These are phyloP conservation scores for Parvularia atlantis DNA, from an alignment of 78 protist species.

Conservation along the genomic window DNA sequence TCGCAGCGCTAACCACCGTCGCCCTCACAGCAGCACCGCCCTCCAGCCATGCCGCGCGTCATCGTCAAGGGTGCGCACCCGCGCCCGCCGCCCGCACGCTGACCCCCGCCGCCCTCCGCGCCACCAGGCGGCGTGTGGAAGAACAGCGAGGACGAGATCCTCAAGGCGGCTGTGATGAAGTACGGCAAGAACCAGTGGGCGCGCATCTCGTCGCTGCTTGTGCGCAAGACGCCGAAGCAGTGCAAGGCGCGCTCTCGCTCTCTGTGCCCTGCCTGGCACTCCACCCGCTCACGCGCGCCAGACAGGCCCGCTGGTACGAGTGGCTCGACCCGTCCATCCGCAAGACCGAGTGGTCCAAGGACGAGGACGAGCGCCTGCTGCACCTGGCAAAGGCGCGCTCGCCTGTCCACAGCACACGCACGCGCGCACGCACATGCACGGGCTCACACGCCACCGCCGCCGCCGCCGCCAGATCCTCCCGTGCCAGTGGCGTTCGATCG, in stretches of 20 bases:
- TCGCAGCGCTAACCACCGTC: neutral
- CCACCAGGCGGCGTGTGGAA: conserved; percentile 95
- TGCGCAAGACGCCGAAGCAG: conserved; percentile 93
- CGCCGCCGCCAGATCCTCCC: no score
- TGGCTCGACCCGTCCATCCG: conserved; percentile 99
- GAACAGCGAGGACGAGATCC: conserved; percentile 97
- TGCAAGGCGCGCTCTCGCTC: conserved; percentile 88
- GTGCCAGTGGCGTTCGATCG: conserved; percentile 96
- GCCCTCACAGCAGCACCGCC: neutral
- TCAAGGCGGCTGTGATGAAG: conserved; percentile 99
- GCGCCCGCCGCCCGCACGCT: neutral
- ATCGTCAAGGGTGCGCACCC: no score
- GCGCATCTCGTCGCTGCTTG: conserved; percentile 88
- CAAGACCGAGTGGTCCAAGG: conserved; percentile 95
- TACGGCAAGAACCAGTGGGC: conserved; percentile 93
- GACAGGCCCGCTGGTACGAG: conserved; percentile 35
- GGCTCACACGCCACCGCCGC: no score
- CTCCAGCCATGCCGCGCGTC: neutral
- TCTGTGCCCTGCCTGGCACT: neutral
- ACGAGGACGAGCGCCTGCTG: conserved; percentile 98
- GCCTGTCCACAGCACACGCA: no score
- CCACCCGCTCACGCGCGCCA: neutral
- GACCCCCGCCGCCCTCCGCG: neutral
- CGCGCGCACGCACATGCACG: no score
- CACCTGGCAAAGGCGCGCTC: conserved; percentile 95